Base-by-base conservation (phyloP, 805 yeast genomes). In the Maudiozyma barnettii region DNA sequence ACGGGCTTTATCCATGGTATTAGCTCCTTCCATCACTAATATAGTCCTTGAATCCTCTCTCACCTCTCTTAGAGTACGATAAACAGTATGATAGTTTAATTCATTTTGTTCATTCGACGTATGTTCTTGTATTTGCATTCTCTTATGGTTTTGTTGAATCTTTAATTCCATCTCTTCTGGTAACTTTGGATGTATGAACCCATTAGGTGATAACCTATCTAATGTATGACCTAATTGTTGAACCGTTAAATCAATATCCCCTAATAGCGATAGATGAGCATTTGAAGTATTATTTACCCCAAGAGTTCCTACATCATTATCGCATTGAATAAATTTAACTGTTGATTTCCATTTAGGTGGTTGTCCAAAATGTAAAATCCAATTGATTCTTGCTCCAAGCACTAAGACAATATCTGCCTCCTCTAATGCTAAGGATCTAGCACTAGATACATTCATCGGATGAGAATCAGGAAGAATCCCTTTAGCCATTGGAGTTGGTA, bases 401-500 rank as follows among this genome's bases (percentile, higher is more conserved):
- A 82, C 64, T 2, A 82, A 43, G 1, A 82, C 70, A 4, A 82
- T 76, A 56, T 82, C 87, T 0, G 87, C 78, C 6, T 63, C 53
- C 50, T 67, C 69, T 54, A 82, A 65, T 0, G 78, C 85, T n/a
- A 68, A 65, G 0, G 86, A 78, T 48, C 89, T 67, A 4, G 84
- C 85, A 2, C 85, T 78, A 0, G 84, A 75, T 13, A 78, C 71
- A 53, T 82, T 82, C 30, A 70, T 57, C 0, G 54, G 56, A 37
- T 65, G 60, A 3, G 61, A 52, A 56, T 82, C 90, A 2, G 76
- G 67, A 1, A 82, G 63, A 0, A 82, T 77, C 9, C 90, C 90
- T 60, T 82, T 82, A 0, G 84, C 90, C 90, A 82, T 82, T 3
- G 90, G 88, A 0, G 89, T 82, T 9, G 89, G 86, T 43, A 82